Conservation (phyloP, 2,329 filamentous ascomycete species). For the Arthrobotrys megalospora region DNA sequence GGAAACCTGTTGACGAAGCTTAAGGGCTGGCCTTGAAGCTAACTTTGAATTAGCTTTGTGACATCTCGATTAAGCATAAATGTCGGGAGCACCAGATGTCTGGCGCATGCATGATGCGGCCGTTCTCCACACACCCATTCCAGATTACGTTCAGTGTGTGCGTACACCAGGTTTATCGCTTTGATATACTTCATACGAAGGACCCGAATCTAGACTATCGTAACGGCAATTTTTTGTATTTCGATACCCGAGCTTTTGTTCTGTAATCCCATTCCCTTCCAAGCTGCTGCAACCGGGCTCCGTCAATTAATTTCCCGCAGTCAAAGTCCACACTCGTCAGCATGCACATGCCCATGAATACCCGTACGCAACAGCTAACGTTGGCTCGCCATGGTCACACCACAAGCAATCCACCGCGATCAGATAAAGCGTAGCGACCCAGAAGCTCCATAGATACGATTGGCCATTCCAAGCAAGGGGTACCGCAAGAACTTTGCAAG, state of each 20-base stretch:
- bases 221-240: constrained; percentile 6
- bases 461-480: constrained; percentile 39
- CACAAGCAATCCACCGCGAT: constrained; percentile 49
- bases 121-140: constrained; percentile 7
- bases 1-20: background rate
- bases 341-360: constrained; percentile 20
- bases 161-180: constrained; percentile 18
- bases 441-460: constrained; percentile 30
- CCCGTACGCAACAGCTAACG: constrained; percentile 38
- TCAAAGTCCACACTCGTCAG: constrained; percentile 24
- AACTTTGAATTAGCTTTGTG: constrained; percentile 4
- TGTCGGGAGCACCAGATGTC: background rate
- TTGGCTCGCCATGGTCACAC: constrained; percentile 58
- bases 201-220: constrained; percentile 13
- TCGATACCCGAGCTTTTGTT: constrained; percentile 19
- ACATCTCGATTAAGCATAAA: constrained; percentile 15
- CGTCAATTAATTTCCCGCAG: constrained; percentile 8
- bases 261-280: constrained; percentile 6
- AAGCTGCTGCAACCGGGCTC: constrained; percentile 10
- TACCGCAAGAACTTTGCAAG: constrained; percentile 20
- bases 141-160: constrained; percentile 10
- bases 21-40: constrained; percentile 4
- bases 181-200: constrained; percentile 17
- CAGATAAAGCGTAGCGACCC: constrained; percentile 39
- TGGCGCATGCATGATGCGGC: constrained; percentile 9